A percentile compares a stretch with the other conserved stretches of the same genome.
These are phyloP conservation scores for Lophium mytilinum DNA, from an alignment of 495 filamentous ascomycete genomes.

Conservation along the genomic window DNA sequence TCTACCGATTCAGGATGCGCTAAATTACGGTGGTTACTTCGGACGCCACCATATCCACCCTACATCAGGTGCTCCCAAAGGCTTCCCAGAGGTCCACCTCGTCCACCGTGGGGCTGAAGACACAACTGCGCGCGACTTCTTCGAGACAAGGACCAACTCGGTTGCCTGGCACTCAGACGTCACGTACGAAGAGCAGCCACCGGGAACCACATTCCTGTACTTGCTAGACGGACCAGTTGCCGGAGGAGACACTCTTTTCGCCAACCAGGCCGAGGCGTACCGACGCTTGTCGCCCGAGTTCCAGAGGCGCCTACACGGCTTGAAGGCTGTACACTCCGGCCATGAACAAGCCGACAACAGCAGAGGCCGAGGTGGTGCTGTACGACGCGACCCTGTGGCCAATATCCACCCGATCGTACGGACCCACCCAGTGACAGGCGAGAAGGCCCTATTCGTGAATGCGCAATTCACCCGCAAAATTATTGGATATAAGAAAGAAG, in stretches of 20 bases:
- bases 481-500: conserved; percentile 68
- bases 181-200: conserved; percentile 75
- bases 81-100: conserved; percentile 67
- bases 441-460: conserved; percentile 83
- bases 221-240: conserved; percentile 66
- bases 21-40: conserved; percentile 71
- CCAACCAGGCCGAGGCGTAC: conserved; percentile 66
- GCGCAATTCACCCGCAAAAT: conserved; percentile 71
- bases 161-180: conserved; percentile 79
- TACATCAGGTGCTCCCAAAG: conserved; percentile 61
- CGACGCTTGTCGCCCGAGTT: conserved; percentile 64
- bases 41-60: conserved; percentile 80
- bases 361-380: conserved; percentile 48
- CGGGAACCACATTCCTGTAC: conserved; percentile 76
- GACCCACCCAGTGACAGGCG: conserved; percentile 72
- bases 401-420: conserved; percentile 67
- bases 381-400: conserved; percentile 61
- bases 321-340: conserved; percentile 70
- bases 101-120: conserved; percentile 67
- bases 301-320: conserved; percentile 62
- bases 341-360: conserved; percentile 51
- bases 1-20: conserved; percentile 58
- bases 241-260: conserved; percentile 75
- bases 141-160: conserved; percentile 56
- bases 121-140: conserved; percentile 48